Percentiles rank a stretch among this genome's conserved stretches.
These are phyloP conservation scores for Canariomyces notabilis DNA, from an alignment of 2,329 filamentous ascomycete species.

Conservation along the genomic window DNA sequence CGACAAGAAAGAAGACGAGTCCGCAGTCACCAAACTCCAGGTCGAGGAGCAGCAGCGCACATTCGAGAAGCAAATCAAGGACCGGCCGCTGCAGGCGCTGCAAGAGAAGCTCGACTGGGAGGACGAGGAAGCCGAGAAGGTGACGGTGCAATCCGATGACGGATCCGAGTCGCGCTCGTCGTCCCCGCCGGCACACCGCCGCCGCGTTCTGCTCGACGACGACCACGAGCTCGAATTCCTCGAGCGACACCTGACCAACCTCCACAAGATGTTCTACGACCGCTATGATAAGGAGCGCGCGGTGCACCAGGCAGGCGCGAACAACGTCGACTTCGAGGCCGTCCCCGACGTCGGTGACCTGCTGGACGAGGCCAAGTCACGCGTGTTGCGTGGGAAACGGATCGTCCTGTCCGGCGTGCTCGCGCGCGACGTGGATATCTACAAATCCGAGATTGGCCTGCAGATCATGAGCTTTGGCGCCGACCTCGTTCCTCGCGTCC, in stretches of 20 bases:
- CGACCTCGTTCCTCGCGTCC: conserved; percentile 51
- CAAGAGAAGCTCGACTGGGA: conserved; percentile 88
- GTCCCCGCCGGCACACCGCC: conserved; percentile 43
- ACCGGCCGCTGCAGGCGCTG: conserved; percentile 83
- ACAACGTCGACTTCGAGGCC: conserved; percentile 42
- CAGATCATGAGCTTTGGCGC: conserved; percentile 87
- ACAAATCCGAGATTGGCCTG: conserved; percentile 77
- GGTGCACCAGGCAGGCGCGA: conserved; percentile 32
- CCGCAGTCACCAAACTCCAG: conserved; percentile 67
- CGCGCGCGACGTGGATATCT: conserved; percentile 72
- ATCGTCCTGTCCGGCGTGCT: conserved; percentile 90
- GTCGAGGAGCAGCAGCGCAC: conserved; percentile 80
- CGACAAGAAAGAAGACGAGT: conserved; percentile 46
- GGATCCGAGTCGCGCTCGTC: conserved; percentile 21
- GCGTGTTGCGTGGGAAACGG: conserved; percentile 67
- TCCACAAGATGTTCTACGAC: conserved; percentile 78
- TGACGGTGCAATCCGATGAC: conserved; percentile 40
- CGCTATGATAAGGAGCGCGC: conserved; percentile 62
- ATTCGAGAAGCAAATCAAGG: conserved; percentile 81
- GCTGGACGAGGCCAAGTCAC: conserved; percentile 75
- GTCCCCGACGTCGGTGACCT: conserved; percentile 83
- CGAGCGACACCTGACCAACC: conserved; percentile 65
- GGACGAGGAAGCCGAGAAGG: conserved; percentile 58
- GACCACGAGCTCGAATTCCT: conserved; percentile 77
- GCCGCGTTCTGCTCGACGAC: conserved; percentile 81